These are phyloP conservation scores for Lactarius sanguifluus DNA, from an alignment of 768 basidiomycete genomes.

Conservation along the genomic window DNA sequence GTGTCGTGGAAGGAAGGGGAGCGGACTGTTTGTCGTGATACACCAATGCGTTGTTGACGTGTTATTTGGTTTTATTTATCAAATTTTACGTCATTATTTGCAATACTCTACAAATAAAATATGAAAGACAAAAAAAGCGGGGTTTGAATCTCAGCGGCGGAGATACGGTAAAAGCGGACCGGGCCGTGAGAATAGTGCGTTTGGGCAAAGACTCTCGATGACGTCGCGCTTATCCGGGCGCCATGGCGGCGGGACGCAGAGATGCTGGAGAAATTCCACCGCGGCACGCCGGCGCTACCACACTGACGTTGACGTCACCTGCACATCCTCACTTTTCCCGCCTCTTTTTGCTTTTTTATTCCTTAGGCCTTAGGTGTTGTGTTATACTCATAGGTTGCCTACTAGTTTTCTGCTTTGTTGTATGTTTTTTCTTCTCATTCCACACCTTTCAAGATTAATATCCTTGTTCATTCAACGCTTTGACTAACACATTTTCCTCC, in stretches of 20 bases:
- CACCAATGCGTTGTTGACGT: too few species aligned
- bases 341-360: not conserved
- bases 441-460: not conserved
- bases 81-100: too few species aligned
- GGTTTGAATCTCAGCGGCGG: too few species aligned
- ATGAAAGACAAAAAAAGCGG: too few species aligned
- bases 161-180: too few species aligned
- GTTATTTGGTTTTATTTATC: too few species aligned
- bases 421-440: conserved; percentile 6
- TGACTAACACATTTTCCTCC: not conserved
- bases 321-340: not conserved
- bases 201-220: too few species aligned
- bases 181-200: too few species aligned
- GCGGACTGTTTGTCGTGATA: too few species aligned
- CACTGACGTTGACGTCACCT: too few species aligned
- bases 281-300: not conserved
- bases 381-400: conserved; percentile 1
- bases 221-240: conserved; percentile 65
- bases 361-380: conserved; percentile 1
- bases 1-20: too few species aligned
- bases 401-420: conserved; percentile 3
- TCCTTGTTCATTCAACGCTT: not conserved
- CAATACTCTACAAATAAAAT: too few species aligned
- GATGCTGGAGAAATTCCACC: conserved; percentile 23
- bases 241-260: conserved; percentile 48